These are phyloP conservation scores for Domatiomyces catenatus DNA, from an alignment of 2,329 filamentous ascomycete species.

Conservation along the genomic window DNA sequence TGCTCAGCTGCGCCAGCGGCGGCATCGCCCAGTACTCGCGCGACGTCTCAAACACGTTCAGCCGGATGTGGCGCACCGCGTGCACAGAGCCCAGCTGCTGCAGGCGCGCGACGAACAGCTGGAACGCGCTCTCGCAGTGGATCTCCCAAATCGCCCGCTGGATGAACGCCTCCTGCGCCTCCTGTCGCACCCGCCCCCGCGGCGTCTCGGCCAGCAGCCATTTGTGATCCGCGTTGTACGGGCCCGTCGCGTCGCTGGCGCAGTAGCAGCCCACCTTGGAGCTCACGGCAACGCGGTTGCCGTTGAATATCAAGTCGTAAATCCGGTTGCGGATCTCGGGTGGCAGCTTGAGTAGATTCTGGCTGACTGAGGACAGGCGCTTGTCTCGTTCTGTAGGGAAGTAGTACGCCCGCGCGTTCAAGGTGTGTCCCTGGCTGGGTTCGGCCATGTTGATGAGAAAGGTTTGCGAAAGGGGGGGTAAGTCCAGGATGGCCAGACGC, in stretches of 20 bases:
- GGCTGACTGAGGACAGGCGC: background rate
- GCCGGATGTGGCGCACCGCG: slow-evolving; percentile 4
- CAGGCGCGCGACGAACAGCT: slow-evolving; percentile 4
- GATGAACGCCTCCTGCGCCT: slow-evolving; percentile 5
- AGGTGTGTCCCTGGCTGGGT: slow-evolving; percentile 5
- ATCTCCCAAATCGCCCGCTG: slow-evolving; percentile 6
- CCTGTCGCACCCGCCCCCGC: background rate
- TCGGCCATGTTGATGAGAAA: too few relatives aligned
- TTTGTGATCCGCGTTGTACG: slow-evolving; percentile 6
- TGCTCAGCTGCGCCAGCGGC: slow-evolving; percentile 1
- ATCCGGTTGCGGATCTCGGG: slow-evolving; percentile 6
- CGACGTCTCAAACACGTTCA: slow-evolving; percentile 7
- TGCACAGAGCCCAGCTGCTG: background rate
- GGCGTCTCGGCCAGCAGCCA: slow-evolving; percentile 4
- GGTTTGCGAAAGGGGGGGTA: too few relatives aligned
- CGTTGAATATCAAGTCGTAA: slow-evolving; percentile 4
- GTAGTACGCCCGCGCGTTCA: slow-evolving; percentile 6
- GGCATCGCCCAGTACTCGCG: background rate
- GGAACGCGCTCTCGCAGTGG: slow-evolving; percentile 4
- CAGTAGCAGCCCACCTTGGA: slow-evolving; percentile 5
- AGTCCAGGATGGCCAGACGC: too few relatives aligned
- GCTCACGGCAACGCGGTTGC: slow-evolving; percentile 8
- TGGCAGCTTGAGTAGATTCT: slow-evolving; percentile 3
- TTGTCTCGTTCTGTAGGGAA: slow-evolving; percentile 3
- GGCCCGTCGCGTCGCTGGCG: slow-evolving; percentile 4